Conservation (phyloP, 257 asterid genomes). For the Solanum arcanum region DNA sequence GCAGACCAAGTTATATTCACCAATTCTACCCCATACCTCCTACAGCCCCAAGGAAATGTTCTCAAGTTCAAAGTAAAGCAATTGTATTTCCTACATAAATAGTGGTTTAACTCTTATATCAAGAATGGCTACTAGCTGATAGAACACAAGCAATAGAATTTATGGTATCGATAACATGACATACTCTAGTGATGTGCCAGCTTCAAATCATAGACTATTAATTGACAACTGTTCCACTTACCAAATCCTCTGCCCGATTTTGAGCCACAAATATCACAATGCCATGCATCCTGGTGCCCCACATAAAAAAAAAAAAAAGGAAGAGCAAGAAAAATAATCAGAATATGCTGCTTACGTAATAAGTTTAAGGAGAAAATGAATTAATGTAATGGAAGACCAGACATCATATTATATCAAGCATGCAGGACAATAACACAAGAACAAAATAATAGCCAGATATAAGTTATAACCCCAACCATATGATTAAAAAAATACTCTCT, state of each 20-base stretch:
- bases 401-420: not conserved
- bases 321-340: not conserved
- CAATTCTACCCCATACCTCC: not conserved
- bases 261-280: constrained; percentile 91
- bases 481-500: not conserved
- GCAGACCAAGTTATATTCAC: not conserved
- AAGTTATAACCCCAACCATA: not conserved
- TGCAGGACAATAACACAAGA: not conserved
- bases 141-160: not conserved
- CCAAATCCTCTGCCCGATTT: constrained; percentile 99
- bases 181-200: not conserved
- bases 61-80: not conserved
- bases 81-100: not conserved
- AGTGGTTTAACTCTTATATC: not conserved
- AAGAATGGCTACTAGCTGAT: not conserved
- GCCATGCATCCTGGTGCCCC: constrained; percentile 77
- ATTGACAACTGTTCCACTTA: constrained; percentile 21
- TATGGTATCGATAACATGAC: not conserved
- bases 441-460: not conserved
- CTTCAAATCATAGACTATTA: not conserved
- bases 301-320: not conserved
- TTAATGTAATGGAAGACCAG: not conserved
- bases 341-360: constrained; percentile 2
- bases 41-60: not conserved
- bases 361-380: not conserved